Evolutionary conservation across 495 filamentous ascomycete species (phyloP), one percentile per base, ranked within the genome.

Genomic region (Penicillium fimorum): DNA sequence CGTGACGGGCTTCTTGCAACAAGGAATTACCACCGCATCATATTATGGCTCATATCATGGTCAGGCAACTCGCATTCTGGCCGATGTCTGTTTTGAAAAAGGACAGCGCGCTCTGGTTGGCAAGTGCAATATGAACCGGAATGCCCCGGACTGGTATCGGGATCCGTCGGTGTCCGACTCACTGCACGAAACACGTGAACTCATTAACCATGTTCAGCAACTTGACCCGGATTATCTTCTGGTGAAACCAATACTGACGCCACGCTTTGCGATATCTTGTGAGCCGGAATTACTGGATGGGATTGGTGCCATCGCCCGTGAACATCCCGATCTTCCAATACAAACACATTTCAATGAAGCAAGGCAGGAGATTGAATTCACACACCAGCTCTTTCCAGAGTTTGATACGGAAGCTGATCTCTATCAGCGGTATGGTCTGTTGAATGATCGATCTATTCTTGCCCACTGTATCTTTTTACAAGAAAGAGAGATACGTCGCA

Each of bases 331-430:
- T 27, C 59, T 88, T 15, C 76, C 80, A 0, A 79, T 88, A 29
- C 85, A 88, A 58, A 86, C 84, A 30, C 84, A 87, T 61, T 85
- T 86, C 70, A 82, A 85, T 56, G 83, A 87, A 56, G 80, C 82
- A 0, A 65, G 70, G 55, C 74, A 80, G 47, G 84, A 87, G 63
- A 81, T 86, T 25, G 44, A 57, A 1, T 75, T 77, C 18, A 85
- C 82, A 1, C 60, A 51, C 6, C 62, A 72, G 22, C 61, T 85
- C 6, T 86, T 84, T 57, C 84, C 84, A 5, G 52, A 73, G 10
- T 82, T 79, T 17, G 53, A 53, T 2, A 79, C 68, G 30, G 83
- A 87, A 57, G 78, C 76, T 0, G 82, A 84, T 32, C 67, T 87
- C 0, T 86, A 86, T 41, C 70, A 74, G 20, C 57, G 71, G 22